Base-by-base conservation (phyloP, 176 grass and related monocot species). In the Bothriochloa decipiens region DNA sequence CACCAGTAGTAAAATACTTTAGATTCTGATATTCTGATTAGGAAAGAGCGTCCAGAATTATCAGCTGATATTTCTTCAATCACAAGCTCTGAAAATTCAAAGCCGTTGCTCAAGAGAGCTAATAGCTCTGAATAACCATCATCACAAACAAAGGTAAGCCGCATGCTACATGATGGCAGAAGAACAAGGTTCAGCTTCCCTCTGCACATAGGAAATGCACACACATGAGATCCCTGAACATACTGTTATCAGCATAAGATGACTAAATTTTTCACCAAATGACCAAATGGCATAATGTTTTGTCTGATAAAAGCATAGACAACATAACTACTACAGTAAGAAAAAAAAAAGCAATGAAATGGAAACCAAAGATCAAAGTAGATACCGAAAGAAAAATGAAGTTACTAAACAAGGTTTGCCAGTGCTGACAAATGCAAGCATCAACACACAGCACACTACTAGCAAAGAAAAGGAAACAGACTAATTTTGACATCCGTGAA, bases 1-100 rank as follows among this genome's bases (percentile, higher is more conserved):
- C 93, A 90, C 93, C 96, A 99, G 87, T 98, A 98, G 80, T 99
- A 99, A 62, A 92, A 89, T 66, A 72, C 81, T 83, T 84, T 77
- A 87, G 85, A 90, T 65, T 87, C 81, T 57, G 85, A 88, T 69
- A 92, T 60, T 73, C 84, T 93, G 55, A 99, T 55, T 18, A 87
- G 28, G 23, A 99, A 99, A 76, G 96, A 96, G 41, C 93, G 91
- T 22, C 93, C 89, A 37, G 93, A 94, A 71, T 60, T 75, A 90
- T 99, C 96, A 86, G 89, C 87, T 46, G 91, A 72, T 83, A 99
- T 92, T 85, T 96, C 89, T 89, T 95, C 89, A 83, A 99, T 82
- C 64, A 42, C 42, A 58, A 86, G 83, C 63, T 91, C 85, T 29
- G 70, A 86, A 57, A 29, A 62, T 27, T 98, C 77, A 57, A 70